phyloP scores from a whole-genome alignment of 768 basidiomycete species.

The Boletus pseudopeckii region DNA sequence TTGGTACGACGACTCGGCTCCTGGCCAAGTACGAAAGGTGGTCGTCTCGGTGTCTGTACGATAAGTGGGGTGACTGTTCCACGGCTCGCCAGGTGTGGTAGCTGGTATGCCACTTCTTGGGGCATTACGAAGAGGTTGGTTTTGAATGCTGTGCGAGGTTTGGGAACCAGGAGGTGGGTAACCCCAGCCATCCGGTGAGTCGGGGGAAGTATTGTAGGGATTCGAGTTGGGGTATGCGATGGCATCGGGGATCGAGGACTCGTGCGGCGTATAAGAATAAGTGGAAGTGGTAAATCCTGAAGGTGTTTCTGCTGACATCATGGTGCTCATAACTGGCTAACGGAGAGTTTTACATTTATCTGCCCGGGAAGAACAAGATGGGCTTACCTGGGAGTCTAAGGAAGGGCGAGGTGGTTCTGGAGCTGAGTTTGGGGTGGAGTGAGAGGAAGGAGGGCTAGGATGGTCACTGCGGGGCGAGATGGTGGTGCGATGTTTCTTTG shows the following conservation, averaged over 20 bases:
- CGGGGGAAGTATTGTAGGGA: conserved; percentile 42
- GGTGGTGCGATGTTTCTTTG: conserved; percentile 36
- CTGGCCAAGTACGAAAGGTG: conserved; percentile 51
- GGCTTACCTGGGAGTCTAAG: conserved; percentile 44
- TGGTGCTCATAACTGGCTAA: conserved; percentile 35
- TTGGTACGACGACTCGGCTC: conserved; percentile 38
- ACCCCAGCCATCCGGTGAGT: conserved; percentile 52
- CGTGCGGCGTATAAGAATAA: conserved; percentile 45
- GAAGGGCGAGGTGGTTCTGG: conserved; percentile 34
- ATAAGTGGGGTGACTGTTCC: conserved; percentile 24
- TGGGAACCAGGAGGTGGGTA: conserved; percentile 38
- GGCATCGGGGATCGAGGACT: conserved; percentile 38
- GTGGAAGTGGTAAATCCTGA: conserved; percentile 40
- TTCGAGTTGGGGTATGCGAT: conserved; percentile 40
- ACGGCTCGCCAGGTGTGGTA: conserved; percentile 16
- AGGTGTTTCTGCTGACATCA: conserved; percentile 35
- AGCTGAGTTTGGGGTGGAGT: conserved; percentile 46
- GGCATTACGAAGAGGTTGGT: conserved; percentile 45
- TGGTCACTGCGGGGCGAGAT: conserved; percentile 33
- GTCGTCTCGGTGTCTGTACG: conserved; percentile 31
- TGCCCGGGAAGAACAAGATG: neutral
- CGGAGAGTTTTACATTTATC: neutral
- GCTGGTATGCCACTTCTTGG: conserved; percentile 21
- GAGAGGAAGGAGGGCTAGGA: conserved; percentile 46
- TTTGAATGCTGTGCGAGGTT: conserved; percentile 40